Evolutionary conservation across 345 rosid genomes (phyloP), one percentile per base, ranked within the genome.

Genomic region (Ailanthus altissimus): DNA sequence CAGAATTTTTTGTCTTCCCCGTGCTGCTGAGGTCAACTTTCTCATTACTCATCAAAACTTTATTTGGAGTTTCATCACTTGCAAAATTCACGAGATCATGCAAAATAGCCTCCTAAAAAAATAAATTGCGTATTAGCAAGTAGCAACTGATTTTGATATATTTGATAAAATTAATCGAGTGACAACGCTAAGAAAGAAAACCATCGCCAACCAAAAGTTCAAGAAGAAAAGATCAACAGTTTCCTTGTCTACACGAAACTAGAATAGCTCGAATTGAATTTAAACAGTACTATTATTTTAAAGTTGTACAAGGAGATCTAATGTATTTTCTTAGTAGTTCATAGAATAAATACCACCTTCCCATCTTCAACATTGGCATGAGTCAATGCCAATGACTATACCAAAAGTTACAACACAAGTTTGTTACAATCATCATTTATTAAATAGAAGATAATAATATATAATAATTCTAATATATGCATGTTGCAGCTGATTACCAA

Each of bases 371-470:
- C 2, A 40, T 93, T 91, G 3, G 91, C 91, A 8, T 92, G 94
- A 81, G 98, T 97, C 91, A 95, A 81, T 0, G 99, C 98, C 85
- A 95, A 83, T 13, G 98, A 95, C 98, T 92, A 87, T 62, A 70
- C 6, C 67, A 73, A 42, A 43, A 74, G 70, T 53, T 1, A 43
- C 10, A 66, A 32, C 45, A 5, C 43, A 61, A 71, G 43, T 42
- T 43, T 32, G 43, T 45, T 63, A 40, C 50, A 20, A 6, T 56
- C 25, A 73, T 38, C 62, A 36, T 36, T n/a, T 70, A 70, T 53
- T 36, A 56, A 36, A 36, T 12, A 21, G 12, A 63, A 62, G 16
- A 14, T 18, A 0, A 18, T 46, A 16, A 45, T 20, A 36, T 3
- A 67, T 46, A 25, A 3, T n/a, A 21, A 51, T 67, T 43, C 14